A percentile compares a stretch with the other conserved stretches of the same genome.
Evolutionary conservation across 2,329 filamentous ascomycete species (phyloP).

Genomic region (Aspergillus thermomutatus): DNA sequence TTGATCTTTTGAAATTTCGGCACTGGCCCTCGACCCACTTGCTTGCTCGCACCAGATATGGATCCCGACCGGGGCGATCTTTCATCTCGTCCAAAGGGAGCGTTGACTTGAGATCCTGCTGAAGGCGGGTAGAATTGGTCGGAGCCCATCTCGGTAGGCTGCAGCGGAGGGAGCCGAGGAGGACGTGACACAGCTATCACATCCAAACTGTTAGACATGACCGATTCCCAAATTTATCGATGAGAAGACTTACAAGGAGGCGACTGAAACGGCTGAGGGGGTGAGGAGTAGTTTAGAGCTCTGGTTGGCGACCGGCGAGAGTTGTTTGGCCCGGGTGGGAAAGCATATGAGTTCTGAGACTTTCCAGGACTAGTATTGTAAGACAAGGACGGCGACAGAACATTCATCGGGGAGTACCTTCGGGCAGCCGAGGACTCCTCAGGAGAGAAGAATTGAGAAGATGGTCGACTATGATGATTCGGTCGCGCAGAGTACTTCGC

Average conservation of each 20-base stretch:
- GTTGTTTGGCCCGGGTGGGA: conserved; percentile 52
- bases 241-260: conserved; percentile 50
- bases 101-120: conserved; percentile 67
- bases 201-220: conserved; percentile 21
- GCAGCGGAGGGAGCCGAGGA: conserved; percentile 72
- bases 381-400: conserved; percentile 73
- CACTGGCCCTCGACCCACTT: conserved; percentile 61
- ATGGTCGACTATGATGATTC: conserved; percentile 67
- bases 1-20: conserved; percentile 83
- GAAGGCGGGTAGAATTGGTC: conserved; percentile 71
- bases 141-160: conserved; percentile 62
- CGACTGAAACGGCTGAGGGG: conserved; percentile 57
- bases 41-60: conserved; percentile 48
- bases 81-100: conserved; percentile 56
- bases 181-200: conserved; percentile 44
- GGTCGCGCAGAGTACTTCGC: conserved; percentile 82
- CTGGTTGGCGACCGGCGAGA: conserved; percentile 76
- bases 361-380: conserved; percentile 66
- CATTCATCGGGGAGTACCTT: conserved; percentile 95
- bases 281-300: conserved; percentile 55
- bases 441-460: conserved; percentile 68
- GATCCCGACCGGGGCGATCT: conserved; percentile 47
- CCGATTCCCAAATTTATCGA: neutral
- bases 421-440: conserved; percentile 81
- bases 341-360: conserved; percentile 49